A percentile compares a stretch with the other conserved stretches of the same genome.
Conservation (phyloP, 2,329 filamentous ascomycete species). For the Mycosphaerella sp. region DNA sequence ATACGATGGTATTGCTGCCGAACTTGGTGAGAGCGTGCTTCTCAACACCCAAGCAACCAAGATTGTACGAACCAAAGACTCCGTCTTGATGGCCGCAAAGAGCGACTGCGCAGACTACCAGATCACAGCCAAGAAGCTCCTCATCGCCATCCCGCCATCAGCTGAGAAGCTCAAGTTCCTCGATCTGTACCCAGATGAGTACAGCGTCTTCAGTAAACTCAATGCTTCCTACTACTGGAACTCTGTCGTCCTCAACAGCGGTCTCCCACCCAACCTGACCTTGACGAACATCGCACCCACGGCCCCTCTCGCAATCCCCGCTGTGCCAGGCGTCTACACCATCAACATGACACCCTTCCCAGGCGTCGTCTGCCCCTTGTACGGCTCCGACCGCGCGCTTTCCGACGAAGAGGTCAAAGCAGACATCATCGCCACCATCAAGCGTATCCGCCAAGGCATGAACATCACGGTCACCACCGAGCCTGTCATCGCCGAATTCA, state of each 20-base stretch:
- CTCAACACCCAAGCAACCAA: slow-evolving; percentile 24
- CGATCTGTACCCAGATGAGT: slow-evolving; percentile 36
- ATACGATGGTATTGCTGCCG: slow-evolving; percentile 16
- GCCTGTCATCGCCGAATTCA: slow-evolving; percentile 12
- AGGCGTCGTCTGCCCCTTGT: slow-evolving; percentile 10
- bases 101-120: slow-evolving; percentile 2
- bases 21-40: slow-evolving; percentile 28
- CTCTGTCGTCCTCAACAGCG: slow-evolving; percentile 19
- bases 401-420: slow-evolving; percentile 15
- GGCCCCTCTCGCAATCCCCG: slow-evolving; percentile 17
- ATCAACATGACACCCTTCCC: slow-evolving; percentile 8
- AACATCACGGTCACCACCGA: not conserved
- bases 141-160: slow-evolving; percentile 41
- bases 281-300: slow-evolving; percentile 15
- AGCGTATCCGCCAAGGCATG: slow-evolving; percentile 2
- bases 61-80: slow-evolving; percentile 5
- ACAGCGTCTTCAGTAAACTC: slow-evolving; percentile 37
- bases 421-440: slow-evolving; percentile 13
- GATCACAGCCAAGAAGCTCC: slow-evolving; percentile 32
- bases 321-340: slow-evolving; percentile 17
- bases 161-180: slow-evolving; percentile 36
- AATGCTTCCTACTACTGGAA: slow-evolving; percentile 28
- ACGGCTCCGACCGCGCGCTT: slow-evolving; percentile 14
- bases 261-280: slow-evolving; percentile 18
- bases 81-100: slow-evolving; percentile 7